Conservation (phyloP, 768 basidiomycete species). For the Ramaria rubella region DNA sequence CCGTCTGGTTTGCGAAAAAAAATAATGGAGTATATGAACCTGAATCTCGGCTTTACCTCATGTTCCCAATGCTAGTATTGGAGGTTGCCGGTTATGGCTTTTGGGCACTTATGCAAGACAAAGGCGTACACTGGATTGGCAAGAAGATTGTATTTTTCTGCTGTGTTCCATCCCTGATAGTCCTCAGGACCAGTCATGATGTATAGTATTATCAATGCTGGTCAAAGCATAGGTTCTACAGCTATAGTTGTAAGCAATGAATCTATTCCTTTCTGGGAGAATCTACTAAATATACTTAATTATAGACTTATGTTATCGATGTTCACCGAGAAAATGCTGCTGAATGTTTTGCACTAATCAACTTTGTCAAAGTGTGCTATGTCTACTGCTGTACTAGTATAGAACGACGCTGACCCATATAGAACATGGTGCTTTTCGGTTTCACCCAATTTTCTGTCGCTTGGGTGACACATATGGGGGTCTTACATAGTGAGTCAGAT, state of each 20-base stretch:
- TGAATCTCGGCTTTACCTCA: conserved; percentile 39
- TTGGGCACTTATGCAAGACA: conserved; percentile 4
- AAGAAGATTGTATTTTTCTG: neutral
- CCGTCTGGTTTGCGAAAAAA: neutral
- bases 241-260: conserved; percentile 28
- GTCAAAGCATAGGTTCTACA: conserved; percentile 37
- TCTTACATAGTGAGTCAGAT: neutral
- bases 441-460: conserved; percentile 41
- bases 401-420: neutral
- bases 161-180: neutral
- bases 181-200: conserved; percentile 2
- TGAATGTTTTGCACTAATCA: conserved; percentile 36
- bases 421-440: conserved; percentile 36
- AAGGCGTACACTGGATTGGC: conserved; percentile 1
- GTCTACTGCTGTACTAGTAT: neutral
- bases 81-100: conserved; percentile 33
- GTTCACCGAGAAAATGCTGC: conserved; percentile 36
- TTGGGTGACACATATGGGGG: conserved; percentile 25
- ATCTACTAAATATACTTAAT: neutral
- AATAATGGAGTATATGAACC: conserved; percentile 40
- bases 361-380: conserved; percentile 32
- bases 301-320: conserved; percentile 35
- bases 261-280: neutral
- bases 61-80: conserved; percentile 34
- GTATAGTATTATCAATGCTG: conserved; percentile 27